Base-by-base conservation (phyloP, 345 rosid genomes). In the Rhizophora apiculata region DNA sequence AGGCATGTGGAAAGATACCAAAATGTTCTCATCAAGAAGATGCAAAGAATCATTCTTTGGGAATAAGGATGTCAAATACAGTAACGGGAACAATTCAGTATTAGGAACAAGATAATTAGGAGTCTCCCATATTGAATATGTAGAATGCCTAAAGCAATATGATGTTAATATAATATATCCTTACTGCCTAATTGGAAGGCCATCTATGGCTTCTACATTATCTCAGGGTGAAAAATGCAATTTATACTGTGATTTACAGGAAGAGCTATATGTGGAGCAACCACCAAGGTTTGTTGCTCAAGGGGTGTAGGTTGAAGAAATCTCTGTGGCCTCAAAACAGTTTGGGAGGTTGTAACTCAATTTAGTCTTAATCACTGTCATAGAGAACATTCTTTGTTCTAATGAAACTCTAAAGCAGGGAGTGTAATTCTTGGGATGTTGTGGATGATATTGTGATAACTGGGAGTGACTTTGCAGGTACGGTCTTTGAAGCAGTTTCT, bases 401-500 rank as follows among this genome's bases (percentile, higher is more conserved):
- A 1, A 20, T 1, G 19, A 4, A 0, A 10, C 21, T 4, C 21
- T 4, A 19, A 52, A 6, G 18, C 8, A 21, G 56, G 46, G 3
- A 13, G 49, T 0, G 15, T 54, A 53, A 2, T 52, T 39, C 46
- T 19, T 8, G 3, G 7, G 5, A 3, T 18, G n/a, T 20, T n/a
- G 3, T n/a, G 6, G 58, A 54, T 54, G 58, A 54, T 54, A 54
- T 54, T 6, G 2, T n/a, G 26, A 6, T 53, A 21, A 53, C 24
- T 53, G 22, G 5, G 2, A 53, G 96, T 91, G 58, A 70, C 87
- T 67, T 96, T 96, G 67, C 83, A 77, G 63, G 77, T 67, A 63
- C 88, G 86, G 72, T 87, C 57, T 53, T 53, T 13, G 8, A 53
- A 53, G 26, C 9, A 54, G n/a, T 54, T 54, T 54, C 58, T 54